Evolutionary conservation across 2,329 filamentous ascomycete genomes (phyloP).

Genomic region (Trichoderma hamatum): DNA sequence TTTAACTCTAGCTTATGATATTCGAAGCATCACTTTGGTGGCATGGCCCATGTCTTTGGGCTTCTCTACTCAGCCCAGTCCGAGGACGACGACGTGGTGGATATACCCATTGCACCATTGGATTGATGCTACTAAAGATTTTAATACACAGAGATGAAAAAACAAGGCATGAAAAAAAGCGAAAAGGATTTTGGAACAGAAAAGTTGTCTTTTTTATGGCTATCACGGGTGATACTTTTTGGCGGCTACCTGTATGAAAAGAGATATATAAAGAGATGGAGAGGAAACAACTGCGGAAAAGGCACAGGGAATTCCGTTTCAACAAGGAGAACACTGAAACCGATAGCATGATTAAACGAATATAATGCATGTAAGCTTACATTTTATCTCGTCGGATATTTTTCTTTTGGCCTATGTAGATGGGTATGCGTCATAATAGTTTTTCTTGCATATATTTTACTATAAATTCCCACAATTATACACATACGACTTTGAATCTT

Average conservation of each 20-base stretch:
- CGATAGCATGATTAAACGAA: conserved; percentile 13
- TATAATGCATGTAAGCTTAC: conserved; percentile 22
- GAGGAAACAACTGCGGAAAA: neutral
- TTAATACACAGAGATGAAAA: conserved; percentile 10
- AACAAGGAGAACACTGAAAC: neutral
- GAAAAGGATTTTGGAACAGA: conserved; percentile 13
- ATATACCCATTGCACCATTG: conserved; percentile 25
- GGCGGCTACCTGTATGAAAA: neutral
- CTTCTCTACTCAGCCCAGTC: conserved; percentile 6
- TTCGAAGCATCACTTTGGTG: conserved; percentile 20
- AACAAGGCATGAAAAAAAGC: conserved; percentile 3
- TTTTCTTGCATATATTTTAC: neutral
- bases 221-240: neutral
- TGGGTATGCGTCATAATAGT: neutral
- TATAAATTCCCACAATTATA: neutral
- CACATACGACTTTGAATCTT: neutral
- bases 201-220: conserved; percentile 20
- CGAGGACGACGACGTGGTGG: conserved; percentile 21
- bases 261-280: neutral
- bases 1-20: conserved; percentile 1
- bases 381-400: neutral
- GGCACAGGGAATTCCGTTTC: neutral
- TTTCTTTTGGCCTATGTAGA: neutral
- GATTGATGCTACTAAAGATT: conserved; percentile 20
- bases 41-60: conserved; percentile 20